phyloP scores from a whole-genome alignment of 2,329 filamentous ascomycete genomes.

The Claviceps arundinis region DNA sequence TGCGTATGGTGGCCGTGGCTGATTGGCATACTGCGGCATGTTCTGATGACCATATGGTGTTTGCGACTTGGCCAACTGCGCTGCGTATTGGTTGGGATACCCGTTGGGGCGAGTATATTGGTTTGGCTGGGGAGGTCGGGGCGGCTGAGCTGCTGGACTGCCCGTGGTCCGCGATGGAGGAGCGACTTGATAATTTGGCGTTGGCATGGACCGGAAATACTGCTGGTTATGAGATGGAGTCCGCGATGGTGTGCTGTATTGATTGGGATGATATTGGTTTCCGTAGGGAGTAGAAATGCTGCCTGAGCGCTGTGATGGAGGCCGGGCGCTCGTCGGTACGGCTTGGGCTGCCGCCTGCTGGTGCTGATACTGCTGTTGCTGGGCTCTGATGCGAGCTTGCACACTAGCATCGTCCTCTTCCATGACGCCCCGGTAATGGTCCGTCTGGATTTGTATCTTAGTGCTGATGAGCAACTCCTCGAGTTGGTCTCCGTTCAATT shows the following conservation, averaged over 20 bases:
- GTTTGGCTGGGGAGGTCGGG: slow-evolving; percentile 28
- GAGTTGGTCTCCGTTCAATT: slow-evolving; percentile 75
- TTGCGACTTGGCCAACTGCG: slow-evolving; percentile 38
- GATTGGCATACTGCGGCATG: slow-evolving; percentile 33
- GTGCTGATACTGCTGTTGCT: slow-evolving; percentile 18
- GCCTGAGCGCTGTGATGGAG: slow-evolving; percentile 21
- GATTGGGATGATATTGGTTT: slow-evolving; percentile 29
- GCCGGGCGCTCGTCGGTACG: slow-evolving; percentile 21
- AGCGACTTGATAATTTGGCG: slow-evolving; percentile 29
- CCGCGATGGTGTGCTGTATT: slow-evolving; percentile 35
- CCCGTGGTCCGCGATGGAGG: slow-evolving; percentile 19
- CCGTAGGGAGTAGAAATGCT: slow-evolving; percentile 27
- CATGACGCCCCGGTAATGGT: slow-evolving; percentile 65
- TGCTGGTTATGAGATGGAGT: slow-evolving; percentile 30
- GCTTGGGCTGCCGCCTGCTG: slow-evolving; percentile 6
- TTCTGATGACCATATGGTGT: slow-evolving; percentile 38
- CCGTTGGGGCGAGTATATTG: slow-evolving; percentile 38
- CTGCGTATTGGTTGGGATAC: slow-evolving; percentile 32
- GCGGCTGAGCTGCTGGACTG: slow-evolving; percentile 14
- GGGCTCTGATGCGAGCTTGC: slow-evolving; percentile 34
- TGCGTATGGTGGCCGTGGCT: slow-evolving; percentile 29
- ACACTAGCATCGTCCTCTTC: slow-evolving; percentile 63
- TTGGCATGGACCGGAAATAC: slow-evolving; percentile 27
- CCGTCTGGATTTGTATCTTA: slow-evolving; percentile 58
- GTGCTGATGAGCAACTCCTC: slow-evolving; percentile 71